Base-by-base conservation (phyloP, 768 basidiomycete species). In the Tylopilus cervinicoccineus region DNA sequence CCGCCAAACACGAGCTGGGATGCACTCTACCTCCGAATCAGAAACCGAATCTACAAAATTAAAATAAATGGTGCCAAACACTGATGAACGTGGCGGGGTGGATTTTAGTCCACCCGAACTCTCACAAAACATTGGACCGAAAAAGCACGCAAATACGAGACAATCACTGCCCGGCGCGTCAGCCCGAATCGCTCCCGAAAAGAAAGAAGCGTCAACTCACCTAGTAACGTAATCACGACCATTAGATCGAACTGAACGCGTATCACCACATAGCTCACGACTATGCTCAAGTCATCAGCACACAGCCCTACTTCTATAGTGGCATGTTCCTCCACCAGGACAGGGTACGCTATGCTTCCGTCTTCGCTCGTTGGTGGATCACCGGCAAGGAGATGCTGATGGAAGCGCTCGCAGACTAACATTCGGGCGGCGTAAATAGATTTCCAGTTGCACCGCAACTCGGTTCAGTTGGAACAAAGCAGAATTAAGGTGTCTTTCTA, bases 81-180 rank as follows among this genome's bases (percentile, higher is more conserved):
- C 70, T 66, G 40, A 82, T 77, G 28, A 79, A 77, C 7, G 77
- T 74, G 39, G 83, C 73, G 10, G 81, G 81, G 59, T 82, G 82
- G 59, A 84, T 73, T 50, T 82, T 80, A 6, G 80, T 84, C 50
- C 73, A 67, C 20, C 83, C 27, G 76, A 57, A 41, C 76, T 79
- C 60, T 83, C 81, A 9, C 81, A 80, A 34, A 77, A 82, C 54
- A 84, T 78, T 68, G 85, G 83, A 26, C 81, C 80, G 68, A 84
- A 85, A 34, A 83, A 38, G 70, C 83, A 84, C 27, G 78, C 77
- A 34, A 83, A 73, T n/a, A n/a, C n/a, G n/a, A 49, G 10, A 84
- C 20, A 39, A 84, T 75, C 9, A 80, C 61, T 52, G 7, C 9
- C 34, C 7, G 43, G 31, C 2, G 32, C 13, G 9, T 55, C 17